Base-by-base conservation (phyloP, 148 eudicot genomes). In the Amaranthus hypochondriacus region DNA sequence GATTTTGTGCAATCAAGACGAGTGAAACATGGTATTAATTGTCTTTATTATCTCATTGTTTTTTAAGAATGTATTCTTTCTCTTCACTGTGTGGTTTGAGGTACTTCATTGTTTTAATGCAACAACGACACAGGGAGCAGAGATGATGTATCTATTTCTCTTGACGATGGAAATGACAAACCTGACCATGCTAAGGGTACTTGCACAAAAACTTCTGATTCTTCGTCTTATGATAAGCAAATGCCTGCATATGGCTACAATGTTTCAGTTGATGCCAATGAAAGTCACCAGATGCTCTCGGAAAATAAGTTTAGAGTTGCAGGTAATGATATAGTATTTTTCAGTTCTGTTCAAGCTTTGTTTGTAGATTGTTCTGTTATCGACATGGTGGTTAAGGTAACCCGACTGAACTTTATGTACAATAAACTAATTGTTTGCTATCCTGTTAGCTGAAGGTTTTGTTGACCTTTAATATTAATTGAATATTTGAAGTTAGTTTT, bases 1-100 rank as follows among this genome's bases (percentile, higher is more conserved):
- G 99, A 96, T 80, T 80, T 60, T 81, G 79, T 74, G 64, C 90
- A 79, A 42, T 72, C 91, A 13, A 87, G 96, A 73, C 87, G 92
- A 75, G 55, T 76, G 48, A 89, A 81, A 70, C 78, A 84, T 70
- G 99, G 99, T 95, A 88, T 18, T 39, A 62, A 9, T 68, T 3
- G 4, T 53, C n/a, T 18, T 56, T 67, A 21, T 75, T 57, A 62
- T 7, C 51, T 53, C 55, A 5, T 10, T 55, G 14, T n/a, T 5
- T n/a, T 46, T 4, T 5, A 12, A 13, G 39, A 14, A 21, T 50
- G 66, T 48, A 21, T 51, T 65, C 6, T 42, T 49, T 49, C 11
- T 56, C 63, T 48, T 57, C 1, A 12, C 4, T 63, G 7, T 54
- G 15, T 9, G 58, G 47, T 21, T 11, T 59, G 43, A 47, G 58